Percentiles rank a stretch among this genome's conserved stretches.
Conservation (phyloP, 306 rosid species). For the Benincasa hispida region DNA sequence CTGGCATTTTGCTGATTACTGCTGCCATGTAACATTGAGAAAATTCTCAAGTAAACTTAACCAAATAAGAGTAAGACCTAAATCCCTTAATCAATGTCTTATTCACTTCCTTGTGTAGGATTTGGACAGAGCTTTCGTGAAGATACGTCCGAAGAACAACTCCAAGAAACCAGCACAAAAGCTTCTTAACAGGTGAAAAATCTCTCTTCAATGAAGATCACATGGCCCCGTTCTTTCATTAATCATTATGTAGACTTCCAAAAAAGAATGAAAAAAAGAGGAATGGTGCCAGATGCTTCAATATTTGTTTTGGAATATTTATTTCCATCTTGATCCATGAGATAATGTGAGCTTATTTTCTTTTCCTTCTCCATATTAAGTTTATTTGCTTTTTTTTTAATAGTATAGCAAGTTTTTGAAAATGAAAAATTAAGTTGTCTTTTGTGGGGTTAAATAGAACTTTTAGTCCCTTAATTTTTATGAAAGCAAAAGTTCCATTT, state of each 20-base stretch:
- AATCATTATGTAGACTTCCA: not conserved
- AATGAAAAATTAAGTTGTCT: not conserved
- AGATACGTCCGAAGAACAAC: slow-evolving; percentile 76
- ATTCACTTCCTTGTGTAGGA: slow-evolving; percentile 29
- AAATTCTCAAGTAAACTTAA: not conserved
- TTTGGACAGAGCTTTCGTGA: slow-evolving; percentile 66
- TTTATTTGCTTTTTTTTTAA: too few relatives aligned
- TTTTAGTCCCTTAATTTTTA: too few relatives aligned
- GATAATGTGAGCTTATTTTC: not conserved
- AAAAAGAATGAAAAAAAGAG: not conserved
- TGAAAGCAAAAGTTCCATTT: too few relatives aligned
- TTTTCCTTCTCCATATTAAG: too few relatives aligned
- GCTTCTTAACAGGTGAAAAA: not conserved
- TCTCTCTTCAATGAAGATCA: not conserved
- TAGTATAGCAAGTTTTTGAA: not conserved
- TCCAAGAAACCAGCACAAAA: slow-evolving; percentile 59
- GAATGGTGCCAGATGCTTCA: not conserved
- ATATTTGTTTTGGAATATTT: not conserved
- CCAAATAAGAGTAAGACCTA: not conserved
- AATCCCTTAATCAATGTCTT: not conserved
- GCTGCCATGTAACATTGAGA: not conserved
- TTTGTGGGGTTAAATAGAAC: too few relatives aligned
- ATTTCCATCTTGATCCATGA: not conserved
- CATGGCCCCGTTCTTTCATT: not conserved
- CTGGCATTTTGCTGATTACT: not conserved